Evolutionary conservation across 2,329 filamentous ascomycete species (phyloP).

Genomic region (Fusarium praegraminearum): DNA sequence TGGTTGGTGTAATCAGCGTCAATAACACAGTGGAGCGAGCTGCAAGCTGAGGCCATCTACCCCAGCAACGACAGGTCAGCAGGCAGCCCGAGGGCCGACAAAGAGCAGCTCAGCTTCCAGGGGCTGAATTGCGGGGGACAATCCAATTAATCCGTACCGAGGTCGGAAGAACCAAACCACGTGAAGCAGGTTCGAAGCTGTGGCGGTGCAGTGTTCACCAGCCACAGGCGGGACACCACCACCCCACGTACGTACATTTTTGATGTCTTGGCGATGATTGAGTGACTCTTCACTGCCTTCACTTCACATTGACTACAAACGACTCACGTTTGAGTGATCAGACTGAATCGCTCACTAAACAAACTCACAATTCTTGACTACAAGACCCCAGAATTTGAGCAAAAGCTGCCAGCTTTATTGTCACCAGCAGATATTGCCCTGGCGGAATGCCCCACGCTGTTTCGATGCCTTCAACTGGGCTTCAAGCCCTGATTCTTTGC

Average conservation of each 20-base stretch:
- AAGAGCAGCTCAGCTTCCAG: constrained; percentile 42
- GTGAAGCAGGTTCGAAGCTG: constrained; percentile 34
- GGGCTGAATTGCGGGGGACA: constrained; percentile 42
- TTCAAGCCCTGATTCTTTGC: constrained; percentile 86
- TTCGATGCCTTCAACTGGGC: constrained; percentile 78
- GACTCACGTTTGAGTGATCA: constrained; percentile 16
- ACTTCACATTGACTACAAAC: constrained; percentile 40
- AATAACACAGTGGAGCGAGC: constrained; percentile 46
- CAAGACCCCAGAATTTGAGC: neutral
- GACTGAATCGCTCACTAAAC: neutral
- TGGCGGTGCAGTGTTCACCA: constrained; percentile 25
- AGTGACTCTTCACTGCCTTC: constrained; percentile 49
- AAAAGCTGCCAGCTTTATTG: neutral
- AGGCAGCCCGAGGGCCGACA: constrained; percentile 44
- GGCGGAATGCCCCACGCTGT: constrained; percentile 78
- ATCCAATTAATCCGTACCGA: constrained; percentile 49
- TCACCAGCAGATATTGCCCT: constrained; percentile 25
- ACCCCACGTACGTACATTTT: constrained; percentile 43
- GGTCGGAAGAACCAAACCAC: constrained; percentile 32
- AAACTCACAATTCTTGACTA: neutral
- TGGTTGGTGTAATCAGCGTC: constrained; percentile 49
- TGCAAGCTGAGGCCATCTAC: constrained; percentile 43
- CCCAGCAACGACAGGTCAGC: constrained; percentile 47
- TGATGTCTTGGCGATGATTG: constrained; percentile 44
- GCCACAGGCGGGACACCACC: constrained; percentile 46